phyloP scores from a whole-genome alignment of 306 rosid species.

The Adenanthera pavonina region DNA sequence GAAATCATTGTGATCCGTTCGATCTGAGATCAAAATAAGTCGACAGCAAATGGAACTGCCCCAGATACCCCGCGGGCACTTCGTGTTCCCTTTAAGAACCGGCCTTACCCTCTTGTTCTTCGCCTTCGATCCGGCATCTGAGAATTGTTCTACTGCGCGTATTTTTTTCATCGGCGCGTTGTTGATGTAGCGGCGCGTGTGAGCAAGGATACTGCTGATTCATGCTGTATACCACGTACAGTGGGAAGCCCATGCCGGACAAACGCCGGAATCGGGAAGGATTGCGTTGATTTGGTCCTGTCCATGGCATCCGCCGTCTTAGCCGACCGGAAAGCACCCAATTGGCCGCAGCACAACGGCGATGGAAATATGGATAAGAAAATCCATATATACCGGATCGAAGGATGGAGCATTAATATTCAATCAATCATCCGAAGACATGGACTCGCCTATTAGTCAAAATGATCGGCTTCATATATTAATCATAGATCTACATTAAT shows the following conservation, averaged over 20 bases:
- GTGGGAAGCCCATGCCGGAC: slow-evolving; percentile 48
- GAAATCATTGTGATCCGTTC: slow-evolving; percentile 6
- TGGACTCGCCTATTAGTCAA: too few species aligned
- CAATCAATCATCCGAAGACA: too few species aligned
- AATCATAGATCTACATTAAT: too few species aligned
- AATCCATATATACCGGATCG: too few species aligned
- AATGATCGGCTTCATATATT: too few species aligned
- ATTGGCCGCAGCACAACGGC: slow-evolving; percentile 68
- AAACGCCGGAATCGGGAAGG: slow-evolving; percentile 29
- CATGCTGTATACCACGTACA: slow-evolving; percentile 38
- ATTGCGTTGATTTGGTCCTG: slow-evolving; percentile 1
- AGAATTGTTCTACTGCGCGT: background rate
- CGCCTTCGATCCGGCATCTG: background rate
- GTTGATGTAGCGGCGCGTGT: slow-evolving; percentile 36
- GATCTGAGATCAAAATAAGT: slow-evolving; percentile 32
- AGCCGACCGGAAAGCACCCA: slow-evolving; percentile 70
- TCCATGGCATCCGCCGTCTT: slow-evolving; percentile 85
- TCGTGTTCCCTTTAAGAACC: slow-evolving; percentile 83
- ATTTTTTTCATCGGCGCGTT: background rate
- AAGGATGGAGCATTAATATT: too few species aligned
- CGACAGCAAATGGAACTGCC: slow-evolving; percentile 39
- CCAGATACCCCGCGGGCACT: slow-evolving; percentile 73
- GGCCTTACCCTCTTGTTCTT: slow-evolving; percentile 46
- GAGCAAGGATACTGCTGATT: slow-evolving; percentile 21
- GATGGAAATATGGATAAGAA: slow-evolving; percentile 42